These are phyloP conservation scores for Cyphellophora attinorum DNA, from an alignment of 2,329 filamentous ascomycete genomes.

Conservation along the genomic window DNA sequence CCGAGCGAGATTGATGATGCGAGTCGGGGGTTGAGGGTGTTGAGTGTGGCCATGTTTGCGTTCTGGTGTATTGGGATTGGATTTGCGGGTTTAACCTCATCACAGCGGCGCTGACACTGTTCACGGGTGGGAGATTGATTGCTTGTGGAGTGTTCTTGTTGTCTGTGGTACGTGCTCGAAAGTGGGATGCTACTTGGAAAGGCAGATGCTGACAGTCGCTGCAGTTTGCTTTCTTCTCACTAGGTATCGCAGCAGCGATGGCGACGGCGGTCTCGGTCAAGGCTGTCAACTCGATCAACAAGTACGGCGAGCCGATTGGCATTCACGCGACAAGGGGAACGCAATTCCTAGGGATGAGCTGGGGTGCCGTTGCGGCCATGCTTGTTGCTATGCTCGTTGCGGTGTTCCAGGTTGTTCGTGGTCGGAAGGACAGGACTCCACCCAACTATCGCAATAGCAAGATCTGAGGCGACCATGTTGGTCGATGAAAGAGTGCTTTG, in stretches of 20 bases:
- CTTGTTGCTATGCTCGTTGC: constrained; percentile 22
- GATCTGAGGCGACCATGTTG: neutral
- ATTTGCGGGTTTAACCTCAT: constrained; percentile 42
- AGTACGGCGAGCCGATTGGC: constrained; percentile 41
- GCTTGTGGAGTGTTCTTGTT: constrained; percentile 42
- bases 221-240: constrained; percentile 44
- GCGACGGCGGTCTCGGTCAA: constrained; percentile 53
- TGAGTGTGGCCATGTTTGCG: constrained; percentile 45
- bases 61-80: constrained; percentile 51
- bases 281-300: constrained; percentile 42
- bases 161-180: constrained; percentile 29
- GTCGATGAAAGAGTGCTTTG: neutral
- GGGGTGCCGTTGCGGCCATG: constrained; percentile 44
- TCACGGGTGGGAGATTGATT: constrained; percentile 35
- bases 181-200: constrained; percentile 1
- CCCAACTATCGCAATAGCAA: neutral
- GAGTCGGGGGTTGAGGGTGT: constrained; percentile 40
- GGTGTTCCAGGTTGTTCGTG: constrained; percentile 19
- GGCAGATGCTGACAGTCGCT: constrained; percentile 1
- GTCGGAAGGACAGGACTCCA: neutral
- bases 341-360: constrained; percentile 51
- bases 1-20: constrained; percentile 45
- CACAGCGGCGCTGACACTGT: constrained; percentile 33
- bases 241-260: constrained; percentile 67
- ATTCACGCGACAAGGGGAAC: constrained; percentile 40